These are phyloP conservation scores for Pleoardoris graminearum DNA, from an alignment of 2,329 filamentous ascomycete species.

Conservation along the genomic window DNA sequence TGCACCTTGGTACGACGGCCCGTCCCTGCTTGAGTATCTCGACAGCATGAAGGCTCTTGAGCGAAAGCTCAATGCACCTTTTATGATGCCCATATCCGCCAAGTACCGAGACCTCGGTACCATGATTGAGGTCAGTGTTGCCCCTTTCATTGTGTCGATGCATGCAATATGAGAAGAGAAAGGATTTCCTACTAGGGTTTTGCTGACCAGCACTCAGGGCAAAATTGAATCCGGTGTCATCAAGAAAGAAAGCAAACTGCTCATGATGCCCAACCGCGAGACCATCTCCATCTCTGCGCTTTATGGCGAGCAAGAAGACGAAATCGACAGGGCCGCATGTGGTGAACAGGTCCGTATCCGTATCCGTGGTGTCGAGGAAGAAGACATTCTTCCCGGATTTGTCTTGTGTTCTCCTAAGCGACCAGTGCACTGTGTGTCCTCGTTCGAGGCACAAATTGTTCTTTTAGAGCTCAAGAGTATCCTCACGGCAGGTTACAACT, in stretches of 20 bases:
- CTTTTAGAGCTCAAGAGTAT: slow-evolving; percentile 95
- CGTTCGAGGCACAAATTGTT: slow-evolving; percentile 95
- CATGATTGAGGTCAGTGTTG: slow-evolving; percentile 73
- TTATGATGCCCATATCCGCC: slow-evolving; percentile 97
- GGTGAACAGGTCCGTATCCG: slow-evolving; percentile 94
- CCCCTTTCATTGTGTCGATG: neutral
- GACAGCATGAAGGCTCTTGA: slow-evolving; percentile 90
- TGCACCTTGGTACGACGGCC: slow-evolving; percentile 83
- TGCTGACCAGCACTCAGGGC: slow-evolving; percentile 50
- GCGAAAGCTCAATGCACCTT: slow-evolving; percentile 93
- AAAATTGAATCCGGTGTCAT: slow-evolving; percentile 94
- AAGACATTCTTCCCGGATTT: slow-evolving; percentile 93
- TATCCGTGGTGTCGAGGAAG: slow-evolving; percentile 93
- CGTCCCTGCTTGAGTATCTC: slow-evolving; percentile 92
- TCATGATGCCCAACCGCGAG: slow-evolving; percentile 96
- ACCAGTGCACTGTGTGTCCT: slow-evolving; percentile 83
- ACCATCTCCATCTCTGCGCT: slow-evolving; percentile 79
- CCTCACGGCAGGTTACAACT: slow-evolving; percentile 93
- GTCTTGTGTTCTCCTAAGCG: slow-evolving; percentile 95
- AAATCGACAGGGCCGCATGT: slow-evolving; percentile 77
- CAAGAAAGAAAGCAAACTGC: slow-evolving; percentile 81
- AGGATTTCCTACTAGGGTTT: neutral
- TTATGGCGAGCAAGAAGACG: slow-evolving; percentile 96
- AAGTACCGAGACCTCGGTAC: slow-evolving; percentile 98
- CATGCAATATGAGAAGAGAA: neutral